Percentiles rank a stretch among this genome's conserved stretches.
Conservation (phyloP, 768 basidiomycete species). For the Tricholoma matsutake region DNA sequence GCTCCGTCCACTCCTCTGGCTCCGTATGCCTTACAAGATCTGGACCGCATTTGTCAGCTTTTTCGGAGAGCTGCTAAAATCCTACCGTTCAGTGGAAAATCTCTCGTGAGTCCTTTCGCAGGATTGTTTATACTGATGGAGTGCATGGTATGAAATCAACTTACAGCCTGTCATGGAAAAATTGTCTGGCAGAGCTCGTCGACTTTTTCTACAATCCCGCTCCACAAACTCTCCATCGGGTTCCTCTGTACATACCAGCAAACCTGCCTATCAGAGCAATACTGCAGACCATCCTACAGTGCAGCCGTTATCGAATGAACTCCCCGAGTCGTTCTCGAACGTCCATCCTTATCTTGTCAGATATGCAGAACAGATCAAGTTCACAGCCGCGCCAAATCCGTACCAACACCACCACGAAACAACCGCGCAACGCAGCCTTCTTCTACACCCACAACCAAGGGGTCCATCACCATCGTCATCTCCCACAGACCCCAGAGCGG, state of each 20-base stretch:
- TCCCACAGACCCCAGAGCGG: neutral
- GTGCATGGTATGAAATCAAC: neutral
- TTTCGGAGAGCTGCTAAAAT: constrained; percentile 56
- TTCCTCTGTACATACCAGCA: constrained; percentile 2
- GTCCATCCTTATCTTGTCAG: constrained; percentile 33
- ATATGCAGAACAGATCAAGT: constrained; percentile 31
- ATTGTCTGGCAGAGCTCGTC: constrained; percentile 48
- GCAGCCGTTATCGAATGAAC: constrained; percentile 16
- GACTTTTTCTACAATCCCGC: constrained; percentile 38
- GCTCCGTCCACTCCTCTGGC: constrained; percentile 58
- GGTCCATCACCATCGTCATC: constrained; percentile 7
- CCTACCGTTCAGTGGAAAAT: constrained; percentile 58
- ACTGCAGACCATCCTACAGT: constrained; percentile 9
- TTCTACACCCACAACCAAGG: constrained; percentile 10
- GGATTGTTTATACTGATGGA: neutral
- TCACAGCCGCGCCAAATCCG: constrained; percentile 8
- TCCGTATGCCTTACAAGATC: constrained; percentile 55
- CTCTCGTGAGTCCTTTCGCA: constrained; percentile 42
- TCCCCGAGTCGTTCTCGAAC: constrained; percentile 34
- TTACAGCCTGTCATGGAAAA: constrained; percentile 30
- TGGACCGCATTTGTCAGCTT: constrained; percentile 55
- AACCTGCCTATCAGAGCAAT: neutral
- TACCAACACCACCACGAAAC: neutral
- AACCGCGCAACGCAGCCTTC: constrained; percentile 5
- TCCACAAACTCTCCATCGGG: constrained; percentile 7